Evolutionary conservation across 2,329 filamentous ascomycete genomes (phyloP).

Genomic region (Aspergillus ochraceus): DNA sequence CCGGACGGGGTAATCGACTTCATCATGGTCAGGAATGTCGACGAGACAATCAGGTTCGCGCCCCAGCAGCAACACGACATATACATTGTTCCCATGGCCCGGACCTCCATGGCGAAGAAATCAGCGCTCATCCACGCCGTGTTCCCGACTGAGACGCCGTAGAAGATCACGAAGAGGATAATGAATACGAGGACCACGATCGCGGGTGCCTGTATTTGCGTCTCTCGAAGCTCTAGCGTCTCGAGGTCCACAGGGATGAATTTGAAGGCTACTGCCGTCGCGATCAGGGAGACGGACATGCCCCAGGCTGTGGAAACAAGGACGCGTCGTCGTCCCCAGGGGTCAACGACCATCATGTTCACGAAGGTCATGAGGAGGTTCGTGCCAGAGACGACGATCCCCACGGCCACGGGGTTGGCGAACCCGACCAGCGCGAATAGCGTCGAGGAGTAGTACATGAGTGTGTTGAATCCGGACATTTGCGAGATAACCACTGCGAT

Average conservation of each 20-base stretch:
- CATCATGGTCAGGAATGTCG: constrained; percentile 10
- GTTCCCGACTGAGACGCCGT: constrained; percentile 48
- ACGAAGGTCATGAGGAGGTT: constrained; percentile 50
- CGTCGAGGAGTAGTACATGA: constrained; percentile 48
- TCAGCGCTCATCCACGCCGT: constrained; percentile 51
- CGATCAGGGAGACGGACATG: too few species aligned
- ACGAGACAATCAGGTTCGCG: constrained; percentile 19
- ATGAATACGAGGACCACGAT: constrained; percentile 35
- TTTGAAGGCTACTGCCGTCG: too few species aligned
- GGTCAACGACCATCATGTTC: constrained; percentile 48
- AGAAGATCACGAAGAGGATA: constrained; percentile 47
- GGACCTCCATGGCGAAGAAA: constrained; percentile 50
- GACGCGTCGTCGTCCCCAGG: too few species aligned
- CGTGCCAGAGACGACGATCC: constrained; percentile 37
- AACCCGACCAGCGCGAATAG: constrained; percentile 52
- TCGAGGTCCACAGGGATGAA: too few species aligned
- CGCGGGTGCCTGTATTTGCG: too few species aligned
- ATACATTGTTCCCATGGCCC: constrained; percentile 52
- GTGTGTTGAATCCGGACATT: constrained; percentile 45
- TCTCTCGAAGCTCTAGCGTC: too few species aligned
- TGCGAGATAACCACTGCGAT: constrained; percentile 48
- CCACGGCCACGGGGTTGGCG: constrained; percentile 50
- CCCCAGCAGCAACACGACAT: constrained; percentile 27
- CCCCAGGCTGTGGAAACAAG: too few species aligned
- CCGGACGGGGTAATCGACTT: not conserved